Base-by-base conservation (phyloP, 2,329 filamentous ascomycete genomes). In the Helotiales sp. region DNA sequence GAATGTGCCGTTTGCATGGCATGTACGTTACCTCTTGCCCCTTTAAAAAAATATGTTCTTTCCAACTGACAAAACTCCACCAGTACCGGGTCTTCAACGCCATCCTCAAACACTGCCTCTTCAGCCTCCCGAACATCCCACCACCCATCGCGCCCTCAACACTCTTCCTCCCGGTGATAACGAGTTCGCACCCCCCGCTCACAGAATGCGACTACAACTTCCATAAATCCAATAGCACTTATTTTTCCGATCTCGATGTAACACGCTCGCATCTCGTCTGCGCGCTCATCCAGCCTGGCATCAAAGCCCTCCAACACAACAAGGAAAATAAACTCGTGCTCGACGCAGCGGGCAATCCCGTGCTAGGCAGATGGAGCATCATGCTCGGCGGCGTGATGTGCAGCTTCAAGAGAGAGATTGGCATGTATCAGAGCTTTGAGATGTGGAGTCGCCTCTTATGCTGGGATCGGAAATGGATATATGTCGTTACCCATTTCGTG, bases 401-500 rank as follows among this genome's bases (percentile, higher is more conserved):
- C 80, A 87, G 83, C 71, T 95, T 94, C 80, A 89, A 89, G 78
- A 82, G 84, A 58, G 92, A 95, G 81, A 91, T 95, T 69, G 85
- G 85, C 64, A 87, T 90, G 0, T 90, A 89, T 74, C 84, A 89
- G 75, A 78, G 80, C 15, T 95, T 91, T 78, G 91, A 94, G 81
- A 87, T 93, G 79, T 92, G 91, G 86, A 89, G 84, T 34, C 85
- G 89, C 49, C 77, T 95, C 15, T 82, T 93, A 22, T 81, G 83
- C 68, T 95, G 92, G 92, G 92, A 95, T 79, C 84, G 88, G 73
- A 95, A 95, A 80, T 95, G 92, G 92, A 75, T 93, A 67, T 93
- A 92, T 77, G 84, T 93, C 45, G 81, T 93, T 37, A 92, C 88
- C 24, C 90, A 92, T 76, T 94, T 92, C 72, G 85, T 94, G 6